Conservation (phyloP, 257 asterid genomes). For the Prunella vulgaris region DNA sequence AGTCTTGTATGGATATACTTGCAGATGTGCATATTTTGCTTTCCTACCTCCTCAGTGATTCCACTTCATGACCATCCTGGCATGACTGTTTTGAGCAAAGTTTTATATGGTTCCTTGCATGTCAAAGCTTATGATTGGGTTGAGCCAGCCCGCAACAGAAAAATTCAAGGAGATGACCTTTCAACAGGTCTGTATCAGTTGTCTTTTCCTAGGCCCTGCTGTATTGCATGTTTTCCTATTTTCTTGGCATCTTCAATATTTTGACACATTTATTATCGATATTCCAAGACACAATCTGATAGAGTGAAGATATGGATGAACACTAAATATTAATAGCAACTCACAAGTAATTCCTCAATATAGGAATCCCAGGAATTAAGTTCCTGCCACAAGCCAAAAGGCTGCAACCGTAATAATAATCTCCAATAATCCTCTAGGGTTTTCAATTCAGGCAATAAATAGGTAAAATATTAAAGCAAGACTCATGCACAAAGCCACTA, state of each 20-base stretch:
- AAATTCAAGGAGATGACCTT: slow-evolving; percentile 40
- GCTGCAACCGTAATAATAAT: too few species aligned
- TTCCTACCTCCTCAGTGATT: slow-evolving; percentile 92
- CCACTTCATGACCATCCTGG: slow-evolving; percentile 97
- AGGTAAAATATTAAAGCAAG: too few species aligned
- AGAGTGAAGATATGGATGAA: too few species aligned
- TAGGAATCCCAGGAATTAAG: too few species aligned
- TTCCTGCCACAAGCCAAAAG: too few species aligned
- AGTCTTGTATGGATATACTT: slow-evolving; percentile 25
- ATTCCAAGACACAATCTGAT: too few species aligned
- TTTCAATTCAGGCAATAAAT: too few species aligned
- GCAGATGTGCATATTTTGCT: slow-evolving; percentile 97
- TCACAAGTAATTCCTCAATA: too few species aligned
- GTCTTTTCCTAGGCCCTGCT: slow-evolving; percentile 6
- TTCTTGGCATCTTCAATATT: neutral
- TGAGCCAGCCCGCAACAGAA: slow-evolving; percentile 65
- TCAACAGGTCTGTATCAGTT: slow-evolving; percentile 51
- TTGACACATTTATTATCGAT: neutral
- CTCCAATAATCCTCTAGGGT: too few species aligned
- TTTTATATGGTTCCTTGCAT: slow-evolving; percentile 91
- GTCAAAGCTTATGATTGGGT: slow-evolving; percentile 95
- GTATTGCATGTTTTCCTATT: slow-evolving; percentile 8
- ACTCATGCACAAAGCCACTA: too few species aligned
- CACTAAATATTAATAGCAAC: too few species aligned
- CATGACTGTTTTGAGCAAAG: slow-evolving; percentile 95